These are phyloP conservation scores for Colletotrichum sp. DNA, from an alignment of 2,329 filamentous ascomycete genomes.

Conservation along the genomic window DNA sequence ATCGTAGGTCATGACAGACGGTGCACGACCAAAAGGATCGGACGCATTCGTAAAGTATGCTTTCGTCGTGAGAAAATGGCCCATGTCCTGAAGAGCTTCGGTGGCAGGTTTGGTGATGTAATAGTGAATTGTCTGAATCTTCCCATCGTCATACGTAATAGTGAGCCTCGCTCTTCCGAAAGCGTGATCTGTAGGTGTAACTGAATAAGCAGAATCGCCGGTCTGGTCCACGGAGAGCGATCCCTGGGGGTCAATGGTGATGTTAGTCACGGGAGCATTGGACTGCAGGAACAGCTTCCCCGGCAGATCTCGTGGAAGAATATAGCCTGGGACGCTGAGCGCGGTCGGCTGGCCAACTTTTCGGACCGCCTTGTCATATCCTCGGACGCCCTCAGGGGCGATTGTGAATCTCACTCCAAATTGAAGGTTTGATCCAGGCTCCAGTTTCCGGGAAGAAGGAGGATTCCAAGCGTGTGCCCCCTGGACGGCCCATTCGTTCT, in stretches of 20 bases:
- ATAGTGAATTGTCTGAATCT: conserved; percentile 61
- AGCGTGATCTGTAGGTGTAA: conserved; percentile 44
- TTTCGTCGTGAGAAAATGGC: conserved; percentile 57
- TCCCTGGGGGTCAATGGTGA: conserved; percentile 46
- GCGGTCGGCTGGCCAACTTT: too few relatives aligned
- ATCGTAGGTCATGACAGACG: conserved; percentile 64
- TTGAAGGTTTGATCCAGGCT: conserved; percentile 49
- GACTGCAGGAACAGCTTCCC: too few relatives aligned
- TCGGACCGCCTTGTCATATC: too few relatives aligned
- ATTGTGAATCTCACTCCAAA: conserved; percentile 43
- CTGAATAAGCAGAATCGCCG: conserved; percentile 34
- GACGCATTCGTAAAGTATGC: conserved; percentile 56
- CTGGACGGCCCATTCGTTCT: conserved; percentile 57
- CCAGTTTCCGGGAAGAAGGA: conserved; percentile 50
- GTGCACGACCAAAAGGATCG: conserved; percentile 59
- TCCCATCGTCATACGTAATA: conserved; percentile 51
- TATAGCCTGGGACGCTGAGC: too few relatives aligned
- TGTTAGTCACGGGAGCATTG: conserved; percentile 31
- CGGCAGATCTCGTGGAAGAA: too few relatives aligned
- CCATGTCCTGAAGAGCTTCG: conserved; percentile 49
- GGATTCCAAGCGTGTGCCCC: conserved; percentile 55
- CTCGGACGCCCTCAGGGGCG: not conserved
- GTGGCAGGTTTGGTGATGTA: conserved; percentile 54
- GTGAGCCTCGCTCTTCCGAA: conserved; percentile 57
- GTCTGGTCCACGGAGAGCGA: conserved; percentile 26